Percentiles rank a stretch among this genome's conserved stretches.
Evolutionary conservation across 1,139 yeast species (phyloP).

Genomic region (Tardiomyces digboiensis): DNA sequence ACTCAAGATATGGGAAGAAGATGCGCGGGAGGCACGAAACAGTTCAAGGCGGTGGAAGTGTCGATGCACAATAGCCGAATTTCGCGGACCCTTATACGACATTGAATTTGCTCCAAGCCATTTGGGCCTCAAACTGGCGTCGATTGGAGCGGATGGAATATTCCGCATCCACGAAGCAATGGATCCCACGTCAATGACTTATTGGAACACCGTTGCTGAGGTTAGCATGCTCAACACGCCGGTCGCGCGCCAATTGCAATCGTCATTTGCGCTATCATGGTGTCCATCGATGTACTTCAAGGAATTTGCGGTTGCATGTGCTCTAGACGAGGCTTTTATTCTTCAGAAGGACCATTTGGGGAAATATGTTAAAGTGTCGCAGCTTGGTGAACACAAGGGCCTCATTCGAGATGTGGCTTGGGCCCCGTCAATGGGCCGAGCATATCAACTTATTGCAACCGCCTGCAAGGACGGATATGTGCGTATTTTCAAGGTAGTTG

Average conservation of each 20-base stretch:
- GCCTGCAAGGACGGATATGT: conserved; percentile 94
- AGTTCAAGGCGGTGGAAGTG: conserved; percentile 78
- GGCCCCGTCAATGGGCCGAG: conserved; percentile 97
- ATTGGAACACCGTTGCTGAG: conserved; percentile 76
- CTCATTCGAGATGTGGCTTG: conserved; percentile 84
- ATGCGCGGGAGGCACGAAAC: conserved; percentile 62
- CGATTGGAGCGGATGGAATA: conserved; percentile 87
- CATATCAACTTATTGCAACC: conserved; percentile 82
- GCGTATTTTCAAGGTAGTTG: conserved; percentile 65
- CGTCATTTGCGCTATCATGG: conserved; percentile 87
- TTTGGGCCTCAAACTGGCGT: conserved; percentile 72
- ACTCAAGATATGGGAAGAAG: conserved; percentile 86
- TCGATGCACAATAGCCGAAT: conserved; percentile 69
- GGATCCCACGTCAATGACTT: conserved; percentile 76
- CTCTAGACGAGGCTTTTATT: conserved; percentile 78
- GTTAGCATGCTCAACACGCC: conserved; percentile 45
- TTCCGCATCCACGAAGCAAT: conserved; percentile 80
- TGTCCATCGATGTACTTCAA: conserved; percentile 80
- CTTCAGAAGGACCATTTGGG: conserved; percentile 45
- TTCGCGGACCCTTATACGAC: conserved; percentile 84
- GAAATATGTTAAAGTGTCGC: conserved; percentile 33
- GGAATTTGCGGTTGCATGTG: conserved; percentile 79
- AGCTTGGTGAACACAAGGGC: conserved; percentile 68
- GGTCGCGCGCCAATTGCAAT: conserved; percentile 76
- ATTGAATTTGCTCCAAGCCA: conserved; percentile 86